Conservation (phyloP, 352 stramenopile genomes). For the Pythium aquatile region DNA sequence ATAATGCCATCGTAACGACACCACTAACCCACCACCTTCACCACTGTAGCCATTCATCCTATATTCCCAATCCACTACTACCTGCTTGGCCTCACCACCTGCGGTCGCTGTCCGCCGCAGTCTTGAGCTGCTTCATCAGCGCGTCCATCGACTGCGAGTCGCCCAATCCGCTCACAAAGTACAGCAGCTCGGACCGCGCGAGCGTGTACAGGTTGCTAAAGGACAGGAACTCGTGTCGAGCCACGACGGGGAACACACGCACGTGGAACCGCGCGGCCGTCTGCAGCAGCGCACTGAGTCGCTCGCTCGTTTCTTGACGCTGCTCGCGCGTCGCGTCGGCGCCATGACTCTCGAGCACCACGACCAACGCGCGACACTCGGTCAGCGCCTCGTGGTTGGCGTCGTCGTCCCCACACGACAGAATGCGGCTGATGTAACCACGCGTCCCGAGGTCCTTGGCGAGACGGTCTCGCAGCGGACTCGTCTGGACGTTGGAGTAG, state of each 20-base stretch:
- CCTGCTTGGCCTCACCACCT: constrained; percentile 24
- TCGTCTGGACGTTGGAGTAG: constrained; percentile 8
- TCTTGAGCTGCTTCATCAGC: constrained; percentile 44
- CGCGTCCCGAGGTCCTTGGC: neutral
- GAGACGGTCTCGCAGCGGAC: constrained; percentile 8
- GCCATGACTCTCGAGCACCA: constrained; percentile 17
- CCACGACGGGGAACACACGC: constrained; percentile 54
- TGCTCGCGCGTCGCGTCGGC: constrained; percentile 3
- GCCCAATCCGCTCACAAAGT: constrained; percentile 57
- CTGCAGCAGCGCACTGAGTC: constrained; percentile 27
- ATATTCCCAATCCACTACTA: too few relatives aligned
- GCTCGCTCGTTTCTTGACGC: constrained; percentile 6
- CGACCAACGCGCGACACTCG: constrained; percentile 3
- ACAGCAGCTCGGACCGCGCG: constrained; percentile 60
- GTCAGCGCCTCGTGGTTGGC: neutral
- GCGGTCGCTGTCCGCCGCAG: constrained; percentile 11
- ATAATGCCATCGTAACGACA: neutral
- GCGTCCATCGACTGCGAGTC: constrained; percentile 35
- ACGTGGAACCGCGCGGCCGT: constrained; percentile 25
- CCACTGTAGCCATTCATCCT: neutral
- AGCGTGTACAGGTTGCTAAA: constrained; percentile 78
- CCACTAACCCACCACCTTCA: neutral
- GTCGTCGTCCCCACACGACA: neutral
- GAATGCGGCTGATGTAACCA: constrained; percentile 1
- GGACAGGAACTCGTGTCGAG: constrained; percentile 59